These are phyloP conservation scores for Lactarius evosmus DNA, from an alignment of 768 basidiomycete species.

Conservation along the genomic window DNA sequence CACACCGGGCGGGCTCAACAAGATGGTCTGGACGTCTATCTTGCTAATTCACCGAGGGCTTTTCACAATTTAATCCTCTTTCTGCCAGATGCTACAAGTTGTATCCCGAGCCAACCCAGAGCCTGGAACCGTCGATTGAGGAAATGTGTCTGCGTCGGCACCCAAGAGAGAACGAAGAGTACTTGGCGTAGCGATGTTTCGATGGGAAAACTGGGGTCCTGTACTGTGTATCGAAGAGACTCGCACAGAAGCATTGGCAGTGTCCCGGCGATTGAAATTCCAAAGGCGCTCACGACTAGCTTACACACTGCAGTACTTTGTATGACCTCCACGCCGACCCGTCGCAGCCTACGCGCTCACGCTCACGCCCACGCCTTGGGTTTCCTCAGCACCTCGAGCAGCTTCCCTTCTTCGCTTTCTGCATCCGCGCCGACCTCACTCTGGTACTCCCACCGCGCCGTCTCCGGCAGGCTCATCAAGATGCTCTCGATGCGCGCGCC, in stretches of 20 bases:
- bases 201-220: background rate
- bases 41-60: no score
- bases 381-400: conserved; percentile 48
- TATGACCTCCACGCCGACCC: background rate
- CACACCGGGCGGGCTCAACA: no score
- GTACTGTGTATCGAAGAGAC: background rate
- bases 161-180: no score
- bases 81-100: no score
- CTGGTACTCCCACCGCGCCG: conserved; percentile 68
- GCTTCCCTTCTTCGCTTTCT: conserved; percentile 48
- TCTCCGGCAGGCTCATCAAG: conserved; percentile 61
- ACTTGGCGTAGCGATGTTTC: no score
- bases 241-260: background rate
- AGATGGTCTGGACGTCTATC: no score
- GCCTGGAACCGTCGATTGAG: no score
- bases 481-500: conserved; percentile 63
- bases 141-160: no score
- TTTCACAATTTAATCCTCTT: no score
- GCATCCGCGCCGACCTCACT: conserved; percentile 50
- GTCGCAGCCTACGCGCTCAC: background rate
- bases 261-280: background rate
- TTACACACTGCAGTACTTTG: background rate
- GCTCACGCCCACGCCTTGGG: conserved; percentile 46
- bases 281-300: background rate
- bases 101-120: no score